Evolutionary conservation across 306 rosid species (phyloP), one percentile per base, ranked within the genome.

Genomic region (Vigna mungo): DNA sequence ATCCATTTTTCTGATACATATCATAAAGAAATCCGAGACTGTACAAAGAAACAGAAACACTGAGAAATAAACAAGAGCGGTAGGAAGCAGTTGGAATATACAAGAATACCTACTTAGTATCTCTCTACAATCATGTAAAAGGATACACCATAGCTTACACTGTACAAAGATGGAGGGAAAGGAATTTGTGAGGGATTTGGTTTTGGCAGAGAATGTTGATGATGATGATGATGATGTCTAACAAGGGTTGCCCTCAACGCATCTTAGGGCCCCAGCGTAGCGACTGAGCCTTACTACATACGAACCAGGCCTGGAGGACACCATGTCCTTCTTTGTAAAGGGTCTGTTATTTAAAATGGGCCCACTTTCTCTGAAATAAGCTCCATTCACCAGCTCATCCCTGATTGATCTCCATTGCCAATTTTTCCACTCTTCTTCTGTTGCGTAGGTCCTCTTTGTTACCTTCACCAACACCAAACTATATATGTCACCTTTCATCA

Each of bases 391-490:
- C 81, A 84, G 54, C 62, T 68, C 21, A 39, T 94, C 97, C 7
- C 85, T 83, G 44, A 90, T 84, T n/a, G 98, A 94, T 76, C 91
- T 89, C 98, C 96, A 94, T 67, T 69, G 85, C 98, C 97, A 90
- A 0, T 13, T 47, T 47, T 30, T 85, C 97, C 97, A 90, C 16
- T 37, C 90, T 0, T 2, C 0, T 76, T 61, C 78, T 2, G 56
- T 3, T 16, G 92, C 1, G 56, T 90, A 81, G 1, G 83, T 88
- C 74, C 96, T 88, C 82, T 90, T 87, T 2, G 96, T 90, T 68
- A 94, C 82, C 97, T 91, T 84, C 84, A 84, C 14, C 66, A 80
- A 73, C 48, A 64, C 63, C 81, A 53, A 21, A 21, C 23, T 21
- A 21, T 21, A 21, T 21, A 21, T 21, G 23, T 72, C 43, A 3